Conservation (phyloP, 202 grass and related monocot species). For the Elaeis oleifera region DNA sequence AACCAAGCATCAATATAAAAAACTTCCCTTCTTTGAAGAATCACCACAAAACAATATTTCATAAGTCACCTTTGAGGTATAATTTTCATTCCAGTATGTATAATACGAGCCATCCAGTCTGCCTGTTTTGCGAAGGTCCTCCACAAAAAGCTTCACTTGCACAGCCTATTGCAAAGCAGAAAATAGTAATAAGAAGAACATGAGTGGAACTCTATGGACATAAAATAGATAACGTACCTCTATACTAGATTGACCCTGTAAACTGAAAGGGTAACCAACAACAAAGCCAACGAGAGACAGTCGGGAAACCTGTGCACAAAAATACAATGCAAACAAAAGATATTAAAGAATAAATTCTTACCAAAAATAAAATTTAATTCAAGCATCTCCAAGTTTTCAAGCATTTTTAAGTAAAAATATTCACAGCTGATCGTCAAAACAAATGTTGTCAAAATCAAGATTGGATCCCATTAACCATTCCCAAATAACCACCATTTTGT, state of each 20-base stretch:
- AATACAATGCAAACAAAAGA: no score
- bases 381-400: no score
- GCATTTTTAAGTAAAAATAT: no score
- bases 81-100: constrained; percentile 95
- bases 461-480: no score
- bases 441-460: no score
- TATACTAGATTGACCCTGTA: constrained; percentile 43
- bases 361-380: no score
- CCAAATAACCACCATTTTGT: no score
- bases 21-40: constrained; percentile 2
- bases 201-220: constrained; percentile 2
- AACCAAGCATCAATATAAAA: constrained; percentile 16
- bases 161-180: constrained; percentile 43
- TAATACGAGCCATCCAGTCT: constrained; percentile 57
- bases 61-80: constrained; percentile 65
- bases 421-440: no score
- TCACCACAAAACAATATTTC: constrained; percentile 1
- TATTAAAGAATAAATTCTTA: no score
- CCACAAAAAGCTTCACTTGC: constrained; percentile 73
- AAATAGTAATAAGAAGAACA: constrained; percentile 23
- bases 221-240: constrained; percentile 36
- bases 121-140: constrained; percentile 65
- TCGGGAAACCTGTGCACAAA: constrained; percentile 33
- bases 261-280: constrained; percentile 74
- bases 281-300: constrained; percentile 56